Conservation (phyloP, 352 stramenopile species). For the Pythium phragmiticola region DNA sequence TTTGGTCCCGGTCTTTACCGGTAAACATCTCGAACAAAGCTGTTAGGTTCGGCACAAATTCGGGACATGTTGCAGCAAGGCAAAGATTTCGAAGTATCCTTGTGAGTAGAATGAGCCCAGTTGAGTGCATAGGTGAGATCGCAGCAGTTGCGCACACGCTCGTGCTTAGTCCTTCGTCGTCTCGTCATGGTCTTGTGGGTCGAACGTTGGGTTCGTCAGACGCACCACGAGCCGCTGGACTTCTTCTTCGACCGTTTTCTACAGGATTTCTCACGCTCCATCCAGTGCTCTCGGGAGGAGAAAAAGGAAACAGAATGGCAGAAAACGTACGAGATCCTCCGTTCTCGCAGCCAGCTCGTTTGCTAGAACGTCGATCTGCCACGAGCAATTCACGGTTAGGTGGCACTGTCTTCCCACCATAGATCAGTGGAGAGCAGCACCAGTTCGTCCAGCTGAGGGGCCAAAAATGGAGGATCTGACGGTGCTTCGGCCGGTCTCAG, state of each 20-base stretch:
- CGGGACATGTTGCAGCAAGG: too few relatives aligned
- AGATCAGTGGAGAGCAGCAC: not conserved
- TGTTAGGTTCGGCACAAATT: too few relatives aligned
- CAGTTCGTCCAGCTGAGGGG: slow-evolving; percentile 14
- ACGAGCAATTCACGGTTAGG: too few relatives aligned
- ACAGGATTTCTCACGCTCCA: not conserved
- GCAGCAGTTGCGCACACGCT: slow-evolving; percentile 11
- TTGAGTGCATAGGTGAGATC: too few relatives aligned
- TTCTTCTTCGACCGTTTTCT: slow-evolving; percentile 8
- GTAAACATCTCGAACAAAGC: too few relatives aligned
- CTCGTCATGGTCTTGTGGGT: slow-evolving; percentile 16
- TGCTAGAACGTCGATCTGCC: slow-evolving; percentile 26
- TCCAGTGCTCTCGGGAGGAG: too few relatives aligned
- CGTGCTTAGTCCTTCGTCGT: slow-evolving; percentile 16
- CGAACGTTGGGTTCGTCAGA: not conserved
- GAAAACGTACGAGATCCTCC: slow-evolving; percentile 20
- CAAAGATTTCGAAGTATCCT: too few relatives aligned
- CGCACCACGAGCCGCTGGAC: not conserved
- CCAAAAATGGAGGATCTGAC: slow-evolving; percentile 13
- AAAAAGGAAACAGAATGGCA: too few relatives aligned
- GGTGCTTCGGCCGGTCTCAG: not conserved
- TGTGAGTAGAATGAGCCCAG: too few relatives aligned
- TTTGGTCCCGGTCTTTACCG: too few relatives aligned
- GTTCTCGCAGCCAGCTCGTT: slow-evolving; percentile 26
- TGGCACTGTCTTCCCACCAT: not conserved